A percentile compares a stretch with the other conserved stretches of the same genome.
Conservation (phyloP, 345 rosid species). For the Aquilaria yunnanensis region DNA sequence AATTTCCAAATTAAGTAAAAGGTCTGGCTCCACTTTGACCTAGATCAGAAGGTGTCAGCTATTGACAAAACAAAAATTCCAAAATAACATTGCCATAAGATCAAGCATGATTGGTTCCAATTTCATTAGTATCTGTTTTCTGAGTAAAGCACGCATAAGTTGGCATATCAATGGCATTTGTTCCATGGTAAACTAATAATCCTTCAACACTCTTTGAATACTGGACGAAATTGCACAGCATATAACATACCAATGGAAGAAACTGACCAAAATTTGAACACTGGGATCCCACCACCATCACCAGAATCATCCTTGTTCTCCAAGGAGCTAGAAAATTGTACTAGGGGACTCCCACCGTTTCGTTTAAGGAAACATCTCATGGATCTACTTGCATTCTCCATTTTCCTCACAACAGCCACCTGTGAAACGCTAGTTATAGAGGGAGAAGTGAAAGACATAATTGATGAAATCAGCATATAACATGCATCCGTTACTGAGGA, state of each 20-base stretch:
- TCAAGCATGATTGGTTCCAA: no score
- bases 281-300: constrained; percentile 72
- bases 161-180: no score
- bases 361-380: constrained; percentile 63
- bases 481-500: neutral
- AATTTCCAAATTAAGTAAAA: no score
- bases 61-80: no score
- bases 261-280: constrained; percentile 55
- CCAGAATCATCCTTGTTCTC: constrained; percentile 52
- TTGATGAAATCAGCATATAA: neutral
- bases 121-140: no score
- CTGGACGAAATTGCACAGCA: no score
- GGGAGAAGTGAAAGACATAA: neutral
- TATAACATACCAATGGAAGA: constrained; percentile 48
- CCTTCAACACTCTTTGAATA: no score
- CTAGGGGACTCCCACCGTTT: constrained; percentile 36
- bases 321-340: constrained; percentile 51
- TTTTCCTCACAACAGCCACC: constrained; percentile 51
- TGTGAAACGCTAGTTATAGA: constrained; percentile 16
- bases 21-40: no score
- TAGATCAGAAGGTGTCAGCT: no score
- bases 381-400: constrained; percentile 53
- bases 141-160: no score
- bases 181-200: no score
- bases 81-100: no score